Percentiles rank a stretch among this genome's conserved stretches.
Conservation (phyloP, 2,329 filamentous ascomycete genomes). For the Xenoacremonium recifei region DNA sequence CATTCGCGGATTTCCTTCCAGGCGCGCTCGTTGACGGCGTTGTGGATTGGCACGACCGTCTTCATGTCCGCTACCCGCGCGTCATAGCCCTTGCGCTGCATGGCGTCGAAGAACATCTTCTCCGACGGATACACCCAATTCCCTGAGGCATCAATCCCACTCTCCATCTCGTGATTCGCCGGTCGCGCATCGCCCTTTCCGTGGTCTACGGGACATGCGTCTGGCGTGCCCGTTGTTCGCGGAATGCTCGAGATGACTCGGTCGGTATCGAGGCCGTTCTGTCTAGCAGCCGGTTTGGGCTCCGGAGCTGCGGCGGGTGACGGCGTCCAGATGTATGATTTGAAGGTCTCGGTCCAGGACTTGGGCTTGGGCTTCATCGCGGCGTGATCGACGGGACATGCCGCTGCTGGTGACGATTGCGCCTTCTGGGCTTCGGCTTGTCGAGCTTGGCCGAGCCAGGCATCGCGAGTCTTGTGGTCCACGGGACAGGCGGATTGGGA, state of each 20-base stretch:
- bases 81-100: conserved; percentile 85
- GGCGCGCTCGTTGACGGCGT: conserved; percentile 95
- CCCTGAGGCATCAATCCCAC: conserved; percentile 68
- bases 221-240: conserved; percentile 46
- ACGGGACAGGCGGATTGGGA: conserved; percentile 67
- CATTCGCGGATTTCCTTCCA: conserved; percentile 90
- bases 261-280: conserved; percentile 55
- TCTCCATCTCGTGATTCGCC: conserved; percentile 78
- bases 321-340: conserved; percentile 43
- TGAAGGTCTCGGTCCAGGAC: conserved; percentile 44
- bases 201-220: conserved; percentile 39
- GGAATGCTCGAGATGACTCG: conserved; percentile 81
- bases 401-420: conserved; percentile 16
- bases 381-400: conserved; percentile 35
- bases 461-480: conserved; percentile 83
- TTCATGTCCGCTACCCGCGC: conserved; percentile 74
- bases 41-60: conserved; percentile 94
- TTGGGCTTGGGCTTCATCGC: conserved; percentile 22
- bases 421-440: conserved; percentile 43
- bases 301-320: conserved; percentile 28
- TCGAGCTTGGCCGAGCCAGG: conserved; percentile 74
- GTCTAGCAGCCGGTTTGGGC: conserved; percentile 6
- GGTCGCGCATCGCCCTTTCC: conserved; percentile 28
- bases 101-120: conserved; percentile 96
- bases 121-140: conserved; percentile 99